phyloP scores from a whole-genome alignment of 2,329 filamentous ascomycete species.

The Cercospora canescens region DNA sequence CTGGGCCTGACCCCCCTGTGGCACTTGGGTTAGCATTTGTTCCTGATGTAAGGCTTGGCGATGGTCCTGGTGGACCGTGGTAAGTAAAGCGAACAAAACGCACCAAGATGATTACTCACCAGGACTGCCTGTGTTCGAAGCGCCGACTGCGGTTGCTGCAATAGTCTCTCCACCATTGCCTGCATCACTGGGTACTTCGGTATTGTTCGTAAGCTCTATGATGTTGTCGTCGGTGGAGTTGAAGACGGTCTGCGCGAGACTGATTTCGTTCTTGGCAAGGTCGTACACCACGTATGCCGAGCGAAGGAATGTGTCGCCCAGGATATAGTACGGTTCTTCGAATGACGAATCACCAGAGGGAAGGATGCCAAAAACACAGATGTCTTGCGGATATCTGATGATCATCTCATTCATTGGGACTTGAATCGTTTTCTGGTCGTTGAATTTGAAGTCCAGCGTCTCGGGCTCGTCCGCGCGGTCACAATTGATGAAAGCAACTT shows the following conservation, averaged over 20 bases:
- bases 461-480: conserved; percentile 44
- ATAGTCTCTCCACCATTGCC: conserved; percentile 10
- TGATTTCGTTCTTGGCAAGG: conserved; percentile 60
- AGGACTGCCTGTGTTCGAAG: conserved; percentile 4
- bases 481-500: conserved; percentile 28
- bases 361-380: conserved; percentile 23
- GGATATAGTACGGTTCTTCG: conserved; percentile 48
- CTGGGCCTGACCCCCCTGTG: background rate
- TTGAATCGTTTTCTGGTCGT: conserved; percentile 50
- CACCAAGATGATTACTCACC: conserved; percentile 2
- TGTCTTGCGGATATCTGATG: conserved; percentile 37
- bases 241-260: conserved; percentile 61
- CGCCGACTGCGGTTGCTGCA: conserved; percentile 6
- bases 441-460: conserved; percentile 59
- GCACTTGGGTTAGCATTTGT: background rate
- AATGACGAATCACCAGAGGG: conserved; percentile 48
- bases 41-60: background rate
- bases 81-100: background rate
- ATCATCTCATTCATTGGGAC: conserved; percentile 58
- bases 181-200: conserved; percentile 2
- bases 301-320: conserved; percentile 65
- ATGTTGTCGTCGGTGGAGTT: conserved; percentile 54
- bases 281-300: conserved; percentile 65
- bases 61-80: background rate
- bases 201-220: conserved; percentile 50